phyloP scores from a whole-genome alignment of 345 rosid genomes.

The Aegle marmelos region DNA sequence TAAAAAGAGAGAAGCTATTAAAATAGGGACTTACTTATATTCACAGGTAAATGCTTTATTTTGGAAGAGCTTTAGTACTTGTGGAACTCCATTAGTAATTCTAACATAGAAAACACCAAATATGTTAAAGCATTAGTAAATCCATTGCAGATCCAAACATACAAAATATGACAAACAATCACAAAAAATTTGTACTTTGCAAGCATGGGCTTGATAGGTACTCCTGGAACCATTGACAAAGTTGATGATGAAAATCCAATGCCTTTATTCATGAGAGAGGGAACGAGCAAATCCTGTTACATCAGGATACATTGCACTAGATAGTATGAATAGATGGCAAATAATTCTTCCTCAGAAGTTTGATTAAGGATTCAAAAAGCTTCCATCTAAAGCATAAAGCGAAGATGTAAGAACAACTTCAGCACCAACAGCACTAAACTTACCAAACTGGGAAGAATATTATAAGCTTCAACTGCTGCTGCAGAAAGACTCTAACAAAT shows the following conservation, averaged over 20 bases:
- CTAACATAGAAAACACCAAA: slow-evolving; percentile 32
- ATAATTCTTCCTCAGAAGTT: neutral
- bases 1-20: neutral
- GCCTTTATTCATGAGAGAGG: slow-evolving; percentile 61
- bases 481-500: slow-evolving; percentile 56
- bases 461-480: slow-evolving; percentile 77
- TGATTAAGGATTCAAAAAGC: neutral
- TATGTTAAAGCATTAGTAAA: slow-evolving; percentile 16
- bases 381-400: neutral
- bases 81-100: slow-evolving; percentile 69
- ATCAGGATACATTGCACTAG: neutral
- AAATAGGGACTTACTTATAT: slow-evolving; percentile 60
- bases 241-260: slow-evolving; percentile 65
- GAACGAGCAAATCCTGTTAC: slow-evolving; percentile 71
- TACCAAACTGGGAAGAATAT: slow-evolving; percentile 78
- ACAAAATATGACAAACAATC: slow-evolving; percentile 4
- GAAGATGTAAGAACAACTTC: neutral
- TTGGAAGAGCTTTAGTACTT: slow-evolving; percentile 56
- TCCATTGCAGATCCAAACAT: neutral
- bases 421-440: slow-evolving; percentile 22
- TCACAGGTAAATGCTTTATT: slow-evolving; percentile 80
- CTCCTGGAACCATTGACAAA: slow-evolving; percentile 76
- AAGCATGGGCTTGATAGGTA: slow-evolving; percentile 93
- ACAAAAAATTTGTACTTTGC: slow-evolving; percentile 54
- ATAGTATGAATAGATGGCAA: neutral